Conservation (phyloP, 305 asterid genomes). For the Caryopteris hybrid region DNA sequence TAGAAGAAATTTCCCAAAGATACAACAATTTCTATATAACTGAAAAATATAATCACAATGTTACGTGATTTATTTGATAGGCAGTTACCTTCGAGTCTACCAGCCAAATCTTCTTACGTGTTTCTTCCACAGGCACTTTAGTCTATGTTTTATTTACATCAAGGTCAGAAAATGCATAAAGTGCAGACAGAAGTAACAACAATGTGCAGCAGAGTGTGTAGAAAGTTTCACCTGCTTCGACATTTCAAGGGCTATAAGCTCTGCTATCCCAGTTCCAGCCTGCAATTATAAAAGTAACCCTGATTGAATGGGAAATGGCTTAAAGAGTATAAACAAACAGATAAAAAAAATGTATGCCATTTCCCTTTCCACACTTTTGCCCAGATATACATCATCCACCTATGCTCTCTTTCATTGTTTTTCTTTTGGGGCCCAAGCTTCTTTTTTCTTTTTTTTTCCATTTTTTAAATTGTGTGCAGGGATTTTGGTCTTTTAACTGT, state of each 20-base stretch:
- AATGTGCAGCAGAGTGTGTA: background rate
- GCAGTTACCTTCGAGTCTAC: conserved; percentile 74
- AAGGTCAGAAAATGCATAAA: background rate
- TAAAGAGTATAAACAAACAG: background rate
- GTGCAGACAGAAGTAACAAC: background rate
- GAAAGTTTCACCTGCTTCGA: conserved; percentile 54
- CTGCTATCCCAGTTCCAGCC: conserved; percentile 96
- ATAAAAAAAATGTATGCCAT: background rate
- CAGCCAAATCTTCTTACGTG: conserved; percentile 76
- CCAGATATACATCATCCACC: background rate
- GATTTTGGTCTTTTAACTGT: background rate
- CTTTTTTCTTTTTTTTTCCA: background rate
- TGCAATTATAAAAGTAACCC: conserved; percentile 27
- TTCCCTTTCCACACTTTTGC: background rate
- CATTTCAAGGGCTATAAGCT: conserved; percentile 82
- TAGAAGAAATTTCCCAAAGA: background rate
- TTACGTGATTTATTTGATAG: background rate
- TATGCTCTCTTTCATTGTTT: too few species aligned
- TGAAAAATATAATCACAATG: background rate
- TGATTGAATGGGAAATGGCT: background rate
- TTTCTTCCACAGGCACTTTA: conserved; percentile 48
- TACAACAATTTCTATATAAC: background rate
- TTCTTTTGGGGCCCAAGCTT: background rate
- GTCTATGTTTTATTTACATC: conserved; percentile 32
- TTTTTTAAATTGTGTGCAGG: background rate